phyloP scores from a whole-genome alignment of 768 basidiomycete species.

The Tylopilus rubrobrunneus region DNA sequence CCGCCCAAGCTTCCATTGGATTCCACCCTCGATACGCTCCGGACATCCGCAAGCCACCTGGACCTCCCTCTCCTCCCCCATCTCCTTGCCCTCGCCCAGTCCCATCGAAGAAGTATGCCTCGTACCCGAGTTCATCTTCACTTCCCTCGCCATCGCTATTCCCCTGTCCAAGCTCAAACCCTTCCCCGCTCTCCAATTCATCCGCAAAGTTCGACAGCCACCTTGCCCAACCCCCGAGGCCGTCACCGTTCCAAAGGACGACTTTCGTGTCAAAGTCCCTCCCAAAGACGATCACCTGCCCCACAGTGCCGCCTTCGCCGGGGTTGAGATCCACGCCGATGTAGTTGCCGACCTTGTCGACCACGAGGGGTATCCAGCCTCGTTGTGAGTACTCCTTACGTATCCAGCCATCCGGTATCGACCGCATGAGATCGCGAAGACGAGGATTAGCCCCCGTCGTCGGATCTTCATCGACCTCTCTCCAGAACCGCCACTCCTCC shows the following conservation, averaged over 20 bases:
- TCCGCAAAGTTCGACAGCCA: constrained; percentile 92
- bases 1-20: constrained; percentile 91
- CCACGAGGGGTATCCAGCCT: constrained; percentile 95
- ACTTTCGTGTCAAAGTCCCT: constrained; percentile 98
- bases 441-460: constrained; percentile 73
- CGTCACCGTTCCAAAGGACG: constrained; percentile 90
- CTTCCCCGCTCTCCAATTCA: constrained; percentile 87
- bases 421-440: constrained; percentile 76
- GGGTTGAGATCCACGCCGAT: constrained; percentile 94
- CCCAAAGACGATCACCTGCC: constrained; percentile 98
- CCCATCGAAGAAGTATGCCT: constrained; percentile 83
- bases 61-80: constrained; percentile 70
- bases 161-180: constrained; percentile 69
- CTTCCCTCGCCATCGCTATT: constrained; percentile 62
- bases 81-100: constrained; percentile 74
- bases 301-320: constrained; percentile 64
- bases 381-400: constrained; percentile 86
- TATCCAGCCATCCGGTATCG: constrained; percentile 88
- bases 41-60: constrained; percentile 66
- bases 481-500: constrained; percentile 96
- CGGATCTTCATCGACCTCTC: constrained; percentile 88
- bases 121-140: constrained; percentile 84
- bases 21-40: constrained; percentile 93
- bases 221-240: constrained; percentile 87
- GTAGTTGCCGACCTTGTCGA: constrained; percentile 94